Evolutionary conservation across 2,329 filamentous ascomycete genomes (phyloP).

Genomic region (Aspergillus sp.): DNA sequence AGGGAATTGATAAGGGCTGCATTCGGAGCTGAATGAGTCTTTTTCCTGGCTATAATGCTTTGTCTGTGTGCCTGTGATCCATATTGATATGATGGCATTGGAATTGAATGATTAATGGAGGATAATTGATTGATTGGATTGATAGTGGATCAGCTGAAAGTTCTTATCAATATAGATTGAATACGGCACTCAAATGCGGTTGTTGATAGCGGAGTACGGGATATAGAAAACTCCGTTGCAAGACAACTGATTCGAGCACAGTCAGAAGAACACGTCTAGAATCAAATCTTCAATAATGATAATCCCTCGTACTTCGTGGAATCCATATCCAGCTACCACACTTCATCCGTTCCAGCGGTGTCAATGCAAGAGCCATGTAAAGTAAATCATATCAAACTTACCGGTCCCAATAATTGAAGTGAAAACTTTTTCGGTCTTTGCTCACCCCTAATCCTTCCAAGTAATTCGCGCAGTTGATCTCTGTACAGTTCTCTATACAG

Average conservation of each 20-base stretch:
- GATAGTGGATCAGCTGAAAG: not conserved
- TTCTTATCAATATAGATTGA: too few relatives aligned
- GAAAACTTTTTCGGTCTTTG: not conserved
- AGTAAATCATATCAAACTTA: not conserved
- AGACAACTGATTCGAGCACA: too few relatives aligned
- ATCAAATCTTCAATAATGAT: too few relatives aligned
- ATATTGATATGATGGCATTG: too few relatives aligned
- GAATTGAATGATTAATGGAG: not conserved
- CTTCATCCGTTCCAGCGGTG: not conserved
- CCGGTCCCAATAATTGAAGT: slow-evolving; percentile 7
- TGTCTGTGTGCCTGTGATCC: too few relatives aligned
- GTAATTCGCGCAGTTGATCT: slow-evolving; percentile 21
- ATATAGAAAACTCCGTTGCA: too few relatives aligned
- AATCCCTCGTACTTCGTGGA: too few relatives aligned
- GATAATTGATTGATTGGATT: not conserved
- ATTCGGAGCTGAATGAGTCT: not conserved
- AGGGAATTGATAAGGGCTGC: not conserved
- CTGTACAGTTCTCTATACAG: not conserved
- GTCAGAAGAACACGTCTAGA: too few relatives aligned
- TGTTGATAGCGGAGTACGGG: too few relatives aligned
- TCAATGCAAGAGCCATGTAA: not conserved
- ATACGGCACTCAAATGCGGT: too few relatives aligned
- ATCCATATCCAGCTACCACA: too few relatives aligned
- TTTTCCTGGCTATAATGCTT: too few relatives aligned
- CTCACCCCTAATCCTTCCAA: slow-evolving; percentile 4